Conservation (phyloP, 192 early-diverging fungal species). For the Jimgerdemannia flammicorona region DNA sequence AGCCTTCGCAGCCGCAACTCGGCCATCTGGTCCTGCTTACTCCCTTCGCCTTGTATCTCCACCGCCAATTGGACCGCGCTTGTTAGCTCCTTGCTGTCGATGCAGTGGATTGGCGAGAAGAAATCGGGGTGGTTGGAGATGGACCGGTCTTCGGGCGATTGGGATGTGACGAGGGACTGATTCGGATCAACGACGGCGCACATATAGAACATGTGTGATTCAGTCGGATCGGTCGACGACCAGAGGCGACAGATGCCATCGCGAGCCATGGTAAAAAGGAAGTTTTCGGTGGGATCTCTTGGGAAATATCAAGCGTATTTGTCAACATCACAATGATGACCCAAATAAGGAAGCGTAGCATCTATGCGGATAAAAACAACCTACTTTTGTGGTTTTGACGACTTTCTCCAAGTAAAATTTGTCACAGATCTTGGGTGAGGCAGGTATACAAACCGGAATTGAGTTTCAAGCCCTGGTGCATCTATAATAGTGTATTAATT, state of each 20-base stretch:
- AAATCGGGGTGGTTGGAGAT: slow-evolving; percentile 11
- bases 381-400: slow-evolving; percentile 27
- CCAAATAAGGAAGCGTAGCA: too few relatives aligned
- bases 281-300: slow-evolving; percentile 2
- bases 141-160: slow-evolving; percentile 15
- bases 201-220: slow-evolving; percentile 57
- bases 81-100: slow-evolving; percentile 49
- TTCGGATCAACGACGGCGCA: slow-evolving; percentile 66
- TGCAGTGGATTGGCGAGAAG: slow-evolving; percentile 56
- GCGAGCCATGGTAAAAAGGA: slow-evolving; percentile 62
- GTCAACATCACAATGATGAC: neutral
- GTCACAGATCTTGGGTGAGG: slow-evolving; percentile 59
- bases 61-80: slow-evolving; percentile 28
- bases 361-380: neutral
- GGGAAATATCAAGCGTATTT: slow-evolving; percentile 2
- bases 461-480: neutral
- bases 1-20: slow-evolving; percentile 45
- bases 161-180: slow-evolving; percentile 45
- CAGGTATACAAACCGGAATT: slow-evolving; percentile 56
- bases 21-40: slow-evolving; percentile 29
- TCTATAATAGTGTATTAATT: neutral
- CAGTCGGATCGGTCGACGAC: slow-evolving; percentile 47
- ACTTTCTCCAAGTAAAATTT: slow-evolving; percentile 63
- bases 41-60: slow-evolving; percentile 23
- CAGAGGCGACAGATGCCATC: slow-evolving; percentile 74